Conservation (phyloP, 768 basidiomycete species). For the Dacryopinax spathularia region DNA sequence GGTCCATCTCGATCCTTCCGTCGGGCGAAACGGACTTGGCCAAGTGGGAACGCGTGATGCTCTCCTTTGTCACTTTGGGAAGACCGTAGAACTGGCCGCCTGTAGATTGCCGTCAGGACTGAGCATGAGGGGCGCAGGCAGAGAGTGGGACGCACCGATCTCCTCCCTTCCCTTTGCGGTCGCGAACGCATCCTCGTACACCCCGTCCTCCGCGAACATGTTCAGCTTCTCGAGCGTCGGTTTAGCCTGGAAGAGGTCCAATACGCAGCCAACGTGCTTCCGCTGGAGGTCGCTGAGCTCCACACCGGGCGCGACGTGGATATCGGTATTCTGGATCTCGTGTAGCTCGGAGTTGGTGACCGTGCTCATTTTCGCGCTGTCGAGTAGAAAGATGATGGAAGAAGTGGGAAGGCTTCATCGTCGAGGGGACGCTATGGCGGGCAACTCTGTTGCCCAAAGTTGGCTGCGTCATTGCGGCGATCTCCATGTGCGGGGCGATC, state of each 20-base stretch:
- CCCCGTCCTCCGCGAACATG: conserved; percentile 19
- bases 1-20: conserved; percentile 14
- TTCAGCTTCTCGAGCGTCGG: conserved; percentile 20
- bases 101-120: conserved; percentile 4
- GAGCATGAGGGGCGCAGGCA: neutral
- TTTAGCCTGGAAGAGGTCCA: conserved; percentile 22
- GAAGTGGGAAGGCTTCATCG: neutral
- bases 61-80: conserved; percentile 16
- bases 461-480: too few relatives aligned
- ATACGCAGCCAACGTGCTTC: conserved; percentile 18
- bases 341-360: neutral
- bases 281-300: conserved; percentile 14
- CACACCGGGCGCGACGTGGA: conserved; percentile 13
- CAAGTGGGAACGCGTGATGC: conserved; percentile 15
- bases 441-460: too few relatives aligned
- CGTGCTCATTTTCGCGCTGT: neutral
- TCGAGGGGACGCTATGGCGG: too few relatives aligned
- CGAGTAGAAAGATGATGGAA: neutral
- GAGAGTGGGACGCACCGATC: conserved; percentile 16
- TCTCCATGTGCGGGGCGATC: too few relatives aligned
- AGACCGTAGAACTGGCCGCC: conserved; percentile 23
- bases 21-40: conserved; percentile 11
- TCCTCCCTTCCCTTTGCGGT: conserved; percentile 17
- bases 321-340: conserved; percentile 13
- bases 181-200: conserved; percentile 23